phyloP scores from a whole-genome alignment of 805 yeast genomes.

The Yamadazyma olivae region DNA sequence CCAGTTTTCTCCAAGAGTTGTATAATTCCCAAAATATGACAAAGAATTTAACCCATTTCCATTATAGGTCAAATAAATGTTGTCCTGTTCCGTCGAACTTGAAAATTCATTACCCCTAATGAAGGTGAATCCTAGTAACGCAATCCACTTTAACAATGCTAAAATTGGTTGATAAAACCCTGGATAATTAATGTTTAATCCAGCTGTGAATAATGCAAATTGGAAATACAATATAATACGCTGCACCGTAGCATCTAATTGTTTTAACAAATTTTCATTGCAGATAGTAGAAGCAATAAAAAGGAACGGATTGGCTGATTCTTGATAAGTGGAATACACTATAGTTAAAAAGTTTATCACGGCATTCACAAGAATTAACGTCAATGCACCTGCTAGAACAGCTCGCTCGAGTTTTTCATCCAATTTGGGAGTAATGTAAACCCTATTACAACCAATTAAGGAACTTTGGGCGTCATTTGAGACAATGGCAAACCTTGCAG shows the following conservation, averaged over 20 bases:
- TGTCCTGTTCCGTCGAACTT: constrained; percentile 19
- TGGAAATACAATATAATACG: constrained; percentile 55
- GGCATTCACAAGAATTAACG: constrained; percentile 39
- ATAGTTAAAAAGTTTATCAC: constrained; percentile 37
- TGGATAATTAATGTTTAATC: constrained; percentile 54
- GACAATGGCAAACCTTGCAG: constrained; percentile 38
- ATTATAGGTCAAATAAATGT: constrained; percentile 41
- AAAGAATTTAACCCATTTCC: constrained; percentile 40
- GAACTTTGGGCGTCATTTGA: constrained; percentile 33
- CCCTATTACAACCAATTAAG: constrained; percentile 45
- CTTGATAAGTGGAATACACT: constrained; percentile 56
- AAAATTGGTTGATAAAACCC: constrained; percentile 59
- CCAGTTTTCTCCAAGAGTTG: constrained; percentile 33
- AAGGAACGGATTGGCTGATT: constrained; percentile 51
- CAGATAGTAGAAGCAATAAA: constrained; percentile 56
- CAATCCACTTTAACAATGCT: constrained; percentile 52
- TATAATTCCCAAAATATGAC: constrained; percentile 25
- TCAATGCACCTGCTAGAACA: constrained; percentile 37
- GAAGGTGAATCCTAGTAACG: constrained; percentile 40
- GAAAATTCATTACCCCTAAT: constrained; percentile 12
- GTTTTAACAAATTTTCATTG: constrained; percentile 51
- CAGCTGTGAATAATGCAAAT: constrained; percentile 56
- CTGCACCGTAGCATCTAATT: constrained; percentile 51
- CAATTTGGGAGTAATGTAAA: constrained; percentile 48
- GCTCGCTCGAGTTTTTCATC: constrained; percentile 25